Conservation (phyloP, 495 filamentous ascomycete species). For the Haplographium delicatum region DNA sequence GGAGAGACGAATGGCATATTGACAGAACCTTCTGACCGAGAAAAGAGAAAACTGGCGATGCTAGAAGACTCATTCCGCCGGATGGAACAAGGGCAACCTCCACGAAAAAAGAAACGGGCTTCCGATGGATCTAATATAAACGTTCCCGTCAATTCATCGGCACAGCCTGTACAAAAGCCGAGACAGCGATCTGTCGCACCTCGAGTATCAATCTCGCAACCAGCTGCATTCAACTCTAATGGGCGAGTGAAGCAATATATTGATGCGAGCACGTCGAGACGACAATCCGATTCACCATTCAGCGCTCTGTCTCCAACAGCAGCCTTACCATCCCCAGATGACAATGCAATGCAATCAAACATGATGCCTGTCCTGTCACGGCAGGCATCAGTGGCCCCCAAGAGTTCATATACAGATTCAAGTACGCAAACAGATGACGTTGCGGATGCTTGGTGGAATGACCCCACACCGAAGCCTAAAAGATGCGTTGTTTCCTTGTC, state of each 20-base stretch:
- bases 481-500: conserved; percentile 40
- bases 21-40: conserved; percentile 72
- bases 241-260: conserved; percentile 39
- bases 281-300: conserved; percentile 42
- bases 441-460: conserved; percentile 36
- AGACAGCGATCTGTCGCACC: conserved; percentile 28
- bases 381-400: conserved; percentile 28
- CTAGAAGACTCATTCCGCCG: conserved; percentile 70
- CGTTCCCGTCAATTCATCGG: conserved; percentile 32
- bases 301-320: conserved; percentile 34
- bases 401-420: conserved; percentile 35
- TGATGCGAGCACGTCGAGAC: conserved; percentile 43
- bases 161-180: conserved; percentile 24
- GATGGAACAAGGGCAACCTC: conserved; percentile 54
- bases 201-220: conserved; percentile 23
- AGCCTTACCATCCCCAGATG: conserved; percentile 15
- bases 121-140: conserved; percentile 48
- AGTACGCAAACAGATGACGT: conserved; percentile 47
- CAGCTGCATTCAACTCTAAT: conserved; percentile 18
- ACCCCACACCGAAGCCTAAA: conserved; percentile 32
- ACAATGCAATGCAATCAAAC: background rate
- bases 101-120: conserved; percentile 52
- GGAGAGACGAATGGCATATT: conserved; percentile 45
- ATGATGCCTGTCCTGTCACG: conserved; percentile 23
- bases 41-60: conserved; percentile 81